Base-by-base conservation (phyloP, 139 green algal species). In the Tetradesmus lagerheimii region DNA sequence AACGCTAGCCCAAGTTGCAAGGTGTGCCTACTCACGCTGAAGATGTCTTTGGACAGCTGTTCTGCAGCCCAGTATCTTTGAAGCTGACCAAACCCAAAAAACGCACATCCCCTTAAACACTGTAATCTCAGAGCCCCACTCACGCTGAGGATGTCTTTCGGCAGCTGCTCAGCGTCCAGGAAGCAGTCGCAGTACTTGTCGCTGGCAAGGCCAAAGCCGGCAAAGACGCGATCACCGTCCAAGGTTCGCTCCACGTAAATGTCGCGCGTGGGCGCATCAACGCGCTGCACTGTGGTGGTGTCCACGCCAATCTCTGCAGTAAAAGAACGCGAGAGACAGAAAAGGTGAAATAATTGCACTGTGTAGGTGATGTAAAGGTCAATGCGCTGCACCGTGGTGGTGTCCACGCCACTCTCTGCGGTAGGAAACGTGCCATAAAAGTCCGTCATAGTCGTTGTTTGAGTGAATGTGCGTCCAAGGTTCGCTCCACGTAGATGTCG, bases 401-500 rank as follows among this genome's bases (percentile, higher is more conserved):
- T n/a, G n/a, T n/a, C n/a, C n/a, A n/a, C n/a, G n/a, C n/a, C n/a
- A n/a, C n/a, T n/a, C n/a, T n/a, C n/a, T n/a, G n/a, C n/a, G n/a
- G n/a, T n/a, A n/a, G n/a, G n/a, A n/a, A n/a, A n/a, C n/a, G n/a
- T n/a, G n/a, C n/a, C n/a, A n/a, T n/a, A n/a, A n/a, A n/a, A n/a
- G n/a, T n/a, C n/a, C n/a, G n/a, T n/a, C n/a, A n/a, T n/a, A n/a
- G n/a, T n/a, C n/a, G n/a, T n/a, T n/a, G n/a, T n/a, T n/a, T n/a
- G n/a, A n/a, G n/a, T n/a, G n/a, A n/a, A n/a, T n/a, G n/a, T n/a
- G n/a, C n/a, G n/a, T 92, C 89, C 0, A 89, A 31, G 34, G 89
- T 92, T 4, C 94, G 92, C 29, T 91, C 94, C 4, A 99, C 97
- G 66, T 97, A 96, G 67, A 99, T 95, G 89, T 98, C 97, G 0